These are phyloP conservation scores for Agaricus blazei DNA, from an alignment of 768 basidiomycete genomes.

Conservation along the genomic window DNA sequence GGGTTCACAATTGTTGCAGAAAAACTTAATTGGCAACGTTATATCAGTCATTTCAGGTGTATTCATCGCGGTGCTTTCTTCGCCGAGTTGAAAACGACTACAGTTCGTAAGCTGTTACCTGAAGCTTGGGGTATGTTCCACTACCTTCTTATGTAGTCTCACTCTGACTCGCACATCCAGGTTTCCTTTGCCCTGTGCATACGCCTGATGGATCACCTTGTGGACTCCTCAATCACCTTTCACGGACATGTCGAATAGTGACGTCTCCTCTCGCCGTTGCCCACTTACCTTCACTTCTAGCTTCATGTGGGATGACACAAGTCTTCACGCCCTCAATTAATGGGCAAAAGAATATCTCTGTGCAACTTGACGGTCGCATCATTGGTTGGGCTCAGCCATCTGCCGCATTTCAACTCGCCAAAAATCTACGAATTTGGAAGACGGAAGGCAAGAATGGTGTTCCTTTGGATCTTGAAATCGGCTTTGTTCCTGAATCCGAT, in stretches of 20 bases:
- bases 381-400: constrained; percentile 87
- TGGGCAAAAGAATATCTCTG: constrained; percentile 74
- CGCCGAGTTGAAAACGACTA: constrained; percentile 95
- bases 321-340: constrained; percentile 76
- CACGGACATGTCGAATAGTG: constrained; percentile 88
- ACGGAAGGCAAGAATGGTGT: constrained; percentile 79
- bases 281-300: constrained; percentile 78
- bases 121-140: constrained; percentile 87
- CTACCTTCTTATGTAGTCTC: neutral
- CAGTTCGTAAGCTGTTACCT: constrained; percentile 92
- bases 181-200: constrained; percentile 97
- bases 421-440: constrained; percentile 87
- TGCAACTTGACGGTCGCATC: constrained; percentile 93
- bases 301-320: constrained; percentile 92
- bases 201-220: constrained; percentile 98
- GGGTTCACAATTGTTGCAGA: constrained; percentile 99
- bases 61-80: constrained; percentile 99
- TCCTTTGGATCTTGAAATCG: constrained; percentile 93
- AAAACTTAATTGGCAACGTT: constrained; percentile 97
- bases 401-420: constrained; percentile 77
- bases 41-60: constrained; percentile 97
- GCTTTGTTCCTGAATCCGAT: constrained; percentile 80
- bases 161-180: constrained; percentile 29
- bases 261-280: constrained; percentile 69
- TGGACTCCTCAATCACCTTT: constrained; percentile 94